phyloP scores from a whole-genome alignment of 176 grass and related monocot genomes.

The Avena eriantha region DNA sequence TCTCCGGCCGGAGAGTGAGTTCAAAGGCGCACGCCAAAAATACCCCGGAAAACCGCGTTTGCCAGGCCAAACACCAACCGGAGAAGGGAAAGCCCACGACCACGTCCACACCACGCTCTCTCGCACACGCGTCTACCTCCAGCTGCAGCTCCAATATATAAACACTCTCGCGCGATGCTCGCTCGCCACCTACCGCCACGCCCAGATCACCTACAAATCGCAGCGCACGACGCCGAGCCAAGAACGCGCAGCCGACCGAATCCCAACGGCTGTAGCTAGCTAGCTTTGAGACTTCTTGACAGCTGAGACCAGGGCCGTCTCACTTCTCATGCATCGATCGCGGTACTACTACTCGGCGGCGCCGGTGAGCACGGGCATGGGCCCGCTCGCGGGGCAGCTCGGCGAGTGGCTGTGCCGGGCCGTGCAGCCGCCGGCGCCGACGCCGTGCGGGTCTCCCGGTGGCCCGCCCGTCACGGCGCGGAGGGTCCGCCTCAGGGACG shows the following conservation, averaged over 20 bases:
- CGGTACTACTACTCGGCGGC: constrained; percentile 12
- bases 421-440: constrained; percentile 55
- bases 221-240: background rate
- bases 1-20: background rate
- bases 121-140: background rate
- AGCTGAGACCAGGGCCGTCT: background rate
- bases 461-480: constrained; percentile 71
- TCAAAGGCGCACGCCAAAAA: background rate
- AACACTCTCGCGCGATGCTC: background rate
- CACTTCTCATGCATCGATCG: constrained; percentile 19
- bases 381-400: constrained; percentile 45
- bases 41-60: constrained; percentile 43
- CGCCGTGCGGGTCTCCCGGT: constrained; percentile 65
- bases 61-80: background rate
- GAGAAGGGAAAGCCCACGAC: background rate
- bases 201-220: background rate
- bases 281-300: background rate
- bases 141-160: constrained; percentile 29
- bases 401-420: constrained; percentile 54
- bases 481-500: constrained; percentile 60
- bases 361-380: constrained; percentile 26
- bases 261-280: background rate
- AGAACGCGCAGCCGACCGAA: background rate
- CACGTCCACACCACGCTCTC: constrained; percentile 9
- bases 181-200: constrained; percentile 7